A percentile compares a stretch with the other conserved stretches of the same genome.
phyloP scores from a whole-genome alignment of 2,329 filamentous ascomycete genomes.

The Knoxdaviesia capensis region DNA sequence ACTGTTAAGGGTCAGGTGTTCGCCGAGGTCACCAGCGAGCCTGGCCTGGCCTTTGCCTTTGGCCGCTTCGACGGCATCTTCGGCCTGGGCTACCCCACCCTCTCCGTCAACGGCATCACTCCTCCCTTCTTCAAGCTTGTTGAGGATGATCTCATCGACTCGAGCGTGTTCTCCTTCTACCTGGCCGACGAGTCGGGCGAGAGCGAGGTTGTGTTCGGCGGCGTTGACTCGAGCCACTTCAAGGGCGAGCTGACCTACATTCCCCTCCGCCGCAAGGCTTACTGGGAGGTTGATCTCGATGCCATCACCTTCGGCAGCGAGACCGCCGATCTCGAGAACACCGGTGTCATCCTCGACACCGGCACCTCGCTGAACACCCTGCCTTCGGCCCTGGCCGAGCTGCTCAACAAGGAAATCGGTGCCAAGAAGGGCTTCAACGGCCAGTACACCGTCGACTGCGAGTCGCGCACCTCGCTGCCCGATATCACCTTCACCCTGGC shows the following conservation, averaged over 20 bases:
- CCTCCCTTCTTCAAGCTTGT: slow-evolving; percentile 96
- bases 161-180: slow-evolving; percentile 93
- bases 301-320: slow-evolving; percentile 75
- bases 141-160: slow-evolving; percentile 72
- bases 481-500: slow-evolving; percentile 81
- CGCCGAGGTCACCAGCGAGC: slow-evolving; percentile 88
- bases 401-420: slow-evolving; percentile 93
- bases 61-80: slow-evolving; percentile 94
- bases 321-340: slow-evolving; percentile 77
- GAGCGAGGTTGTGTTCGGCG: slow-evolving; percentile 81
- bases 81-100: slow-evolving; percentile 82
- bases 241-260: slow-evolving; percentile 81
- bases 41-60: slow-evolving; percentile 92
- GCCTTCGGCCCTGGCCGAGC: slow-evolving; percentile 75
- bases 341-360: slow-evolving; percentile 92
- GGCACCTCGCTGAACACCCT: slow-evolving; percentile 95
- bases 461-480: slow-evolving; percentile 62
- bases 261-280: slow-evolving; percentile 91
- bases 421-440: slow-evolving; percentile 96
- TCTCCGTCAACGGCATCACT: slow-evolving; percentile 89
- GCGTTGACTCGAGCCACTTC: slow-evolving; percentile 62
- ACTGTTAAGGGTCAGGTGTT: slow-evolving; percentile 81
- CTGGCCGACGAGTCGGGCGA: slow-evolving; percentile 53
- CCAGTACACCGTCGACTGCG: slow-evolving; percentile 87
- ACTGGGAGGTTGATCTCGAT: slow-evolving; percentile 98